Percentiles rank a stretch among this genome's conserved stretches.
These are phyloP conservation scores for Cystobasidium slooffiae DNA, from an alignment of 1,284 basidiomycete species.

Conservation along the genomic window DNA sequence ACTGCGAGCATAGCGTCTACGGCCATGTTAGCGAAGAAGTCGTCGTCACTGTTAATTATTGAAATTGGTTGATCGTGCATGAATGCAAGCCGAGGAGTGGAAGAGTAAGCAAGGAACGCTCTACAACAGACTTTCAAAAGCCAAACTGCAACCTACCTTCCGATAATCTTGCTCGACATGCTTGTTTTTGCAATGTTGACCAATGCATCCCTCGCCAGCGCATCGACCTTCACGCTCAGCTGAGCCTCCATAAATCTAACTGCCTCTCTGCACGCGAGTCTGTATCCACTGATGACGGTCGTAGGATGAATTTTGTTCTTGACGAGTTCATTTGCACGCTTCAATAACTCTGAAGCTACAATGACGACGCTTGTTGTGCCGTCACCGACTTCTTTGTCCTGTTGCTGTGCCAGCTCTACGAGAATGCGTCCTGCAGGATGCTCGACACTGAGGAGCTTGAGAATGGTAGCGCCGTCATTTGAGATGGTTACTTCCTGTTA, in stretches of 20 bases:
- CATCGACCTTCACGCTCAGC: conserved; percentile 91
- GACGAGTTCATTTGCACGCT: conserved; percentile 95
- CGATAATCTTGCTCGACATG: conserved; percentile 99
- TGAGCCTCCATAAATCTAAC: conserved; percentile 99
- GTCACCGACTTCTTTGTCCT: conserved; percentile 98
- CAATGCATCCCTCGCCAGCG: conserved; percentile 85
- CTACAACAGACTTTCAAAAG: background rate
- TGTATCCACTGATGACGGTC: conserved; percentile 98
- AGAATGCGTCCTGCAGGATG: conserved; percentile 73
- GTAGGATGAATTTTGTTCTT: conserved; percentile 99
- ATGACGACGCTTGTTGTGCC: conserved; percentile 99
- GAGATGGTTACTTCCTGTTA: conserved; percentile 95
- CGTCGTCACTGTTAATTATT: conserved; percentile 75
- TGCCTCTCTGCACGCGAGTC: conserved; percentile 95
- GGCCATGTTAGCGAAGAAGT: conserved; percentile 96
- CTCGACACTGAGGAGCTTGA: conserved; percentile 75
- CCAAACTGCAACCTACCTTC: conserved; percentile 68
- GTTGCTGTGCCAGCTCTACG: conserved; percentile 95
- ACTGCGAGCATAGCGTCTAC: conserved; percentile 99
- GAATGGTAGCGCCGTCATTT: conserved; percentile 98
- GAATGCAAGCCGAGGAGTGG: background rate
- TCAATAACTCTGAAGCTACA: conserved; percentile 91
- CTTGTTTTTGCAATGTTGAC: conserved; percentile 98
- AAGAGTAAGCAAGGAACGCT: conserved; percentile 9
- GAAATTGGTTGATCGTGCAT: background rate